Percentiles rank a stretch among this genome's conserved stretches.
These are phyloP conservation scores for Suaeda aralocaspica DNA, from an alignment of 148 eudicot species.

Conservation along the genomic window DNA sequence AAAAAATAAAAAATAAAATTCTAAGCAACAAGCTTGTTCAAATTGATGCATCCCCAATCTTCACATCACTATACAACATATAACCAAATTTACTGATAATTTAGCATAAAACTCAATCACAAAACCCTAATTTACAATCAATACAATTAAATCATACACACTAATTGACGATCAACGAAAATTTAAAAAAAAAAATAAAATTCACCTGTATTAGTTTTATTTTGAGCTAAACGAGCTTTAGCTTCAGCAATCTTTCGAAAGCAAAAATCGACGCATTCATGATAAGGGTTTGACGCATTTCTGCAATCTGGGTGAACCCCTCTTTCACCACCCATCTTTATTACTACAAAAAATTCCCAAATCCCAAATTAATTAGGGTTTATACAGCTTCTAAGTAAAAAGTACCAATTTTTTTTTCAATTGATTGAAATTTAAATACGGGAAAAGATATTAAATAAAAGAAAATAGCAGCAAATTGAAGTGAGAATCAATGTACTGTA, in stretches of 20 bases:
- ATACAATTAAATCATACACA: too few relatives aligned
- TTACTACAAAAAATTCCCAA: too few relatives aligned
- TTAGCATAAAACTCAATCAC: too few relatives aligned
- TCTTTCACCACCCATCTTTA: conserved; percentile 52
- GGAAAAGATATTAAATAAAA: neutral
- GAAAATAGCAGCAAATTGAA: neutral
- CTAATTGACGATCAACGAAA: too few relatives aligned
- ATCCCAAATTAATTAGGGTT: conserved; percentile 4
- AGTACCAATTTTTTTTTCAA: neutral
- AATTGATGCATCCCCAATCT: too few relatives aligned
- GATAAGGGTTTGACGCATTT: conserved; percentile 79
- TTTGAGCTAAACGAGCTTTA: conserved; percentile 34
- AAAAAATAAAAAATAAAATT: too few relatives aligned
- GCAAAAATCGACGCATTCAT: conserved; percentile 84
- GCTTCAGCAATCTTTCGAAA: conserved; percentile 69
- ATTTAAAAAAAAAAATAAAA: too few relatives aligned
- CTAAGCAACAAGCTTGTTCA: too few relatives aligned
- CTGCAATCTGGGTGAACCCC: conserved; percentile 88
- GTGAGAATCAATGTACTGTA: neutral
- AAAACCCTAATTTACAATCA: too few relatives aligned
- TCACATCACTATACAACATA: too few relatives aligned
- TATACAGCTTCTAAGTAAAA: neutral
- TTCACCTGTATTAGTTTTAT: conserved; percentile 36
- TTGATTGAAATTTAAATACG: neutral
- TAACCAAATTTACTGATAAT: too few relatives aligned